Percentiles rank a stretch among this genome's conserved stretches.
Conservation (phyloP, 164 flowering plant species). For the Umbellularia californica region DNA sequence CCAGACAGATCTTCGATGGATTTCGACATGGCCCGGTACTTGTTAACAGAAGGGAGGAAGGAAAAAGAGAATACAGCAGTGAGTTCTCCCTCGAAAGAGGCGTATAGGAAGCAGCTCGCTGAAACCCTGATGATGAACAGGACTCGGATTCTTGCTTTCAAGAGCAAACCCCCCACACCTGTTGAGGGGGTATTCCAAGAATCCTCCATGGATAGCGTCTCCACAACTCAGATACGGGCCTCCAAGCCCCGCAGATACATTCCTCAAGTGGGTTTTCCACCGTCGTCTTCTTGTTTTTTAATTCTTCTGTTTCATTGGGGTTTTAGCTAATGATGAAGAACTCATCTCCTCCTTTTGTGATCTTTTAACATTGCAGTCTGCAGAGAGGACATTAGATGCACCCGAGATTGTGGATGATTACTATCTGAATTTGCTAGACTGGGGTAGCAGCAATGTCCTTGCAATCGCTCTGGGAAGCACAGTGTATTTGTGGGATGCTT, state of each 20-base stretch:
- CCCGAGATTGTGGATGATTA: constrained; percentile 61
- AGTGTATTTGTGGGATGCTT: constrained; percentile 55
- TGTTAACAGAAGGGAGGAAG: constrained; percentile 34
- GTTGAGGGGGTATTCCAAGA: constrained; percentile 25
- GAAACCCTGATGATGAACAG: constrained; percentile 43
- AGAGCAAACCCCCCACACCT: constrained; percentile 46
- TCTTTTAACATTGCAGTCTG: constrained; percentile 33
- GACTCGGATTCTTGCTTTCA: constrained; percentile 51
- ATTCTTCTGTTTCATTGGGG: not conserved
- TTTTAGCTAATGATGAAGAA: not conserved
- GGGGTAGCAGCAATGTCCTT: constrained; percentile 55
- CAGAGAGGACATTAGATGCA: constrained; percentile 64
- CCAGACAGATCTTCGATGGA: constrained; percentile 59
- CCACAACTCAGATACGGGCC: constrained; percentile 17
- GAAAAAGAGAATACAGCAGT: constrained; percentile 41
- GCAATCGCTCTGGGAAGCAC: constrained; percentile 58
- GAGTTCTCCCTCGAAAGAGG: constrained; percentile 42
- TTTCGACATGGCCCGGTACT: constrained; percentile 42
- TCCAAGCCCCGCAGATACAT: constrained; percentile 43
- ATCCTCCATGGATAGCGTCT: constrained; percentile 4
- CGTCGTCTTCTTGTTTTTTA: not conserved
- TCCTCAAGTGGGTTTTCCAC: constrained; percentile 38
- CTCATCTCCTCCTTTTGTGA: not conserved
- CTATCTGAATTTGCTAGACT: constrained; percentile 57
- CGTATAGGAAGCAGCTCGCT: constrained; percentile 42